Base-by-base conservation (phyloP, 2,329 filamentous ascomycete genomes). In the Ceratocystis papillata region DNA sequence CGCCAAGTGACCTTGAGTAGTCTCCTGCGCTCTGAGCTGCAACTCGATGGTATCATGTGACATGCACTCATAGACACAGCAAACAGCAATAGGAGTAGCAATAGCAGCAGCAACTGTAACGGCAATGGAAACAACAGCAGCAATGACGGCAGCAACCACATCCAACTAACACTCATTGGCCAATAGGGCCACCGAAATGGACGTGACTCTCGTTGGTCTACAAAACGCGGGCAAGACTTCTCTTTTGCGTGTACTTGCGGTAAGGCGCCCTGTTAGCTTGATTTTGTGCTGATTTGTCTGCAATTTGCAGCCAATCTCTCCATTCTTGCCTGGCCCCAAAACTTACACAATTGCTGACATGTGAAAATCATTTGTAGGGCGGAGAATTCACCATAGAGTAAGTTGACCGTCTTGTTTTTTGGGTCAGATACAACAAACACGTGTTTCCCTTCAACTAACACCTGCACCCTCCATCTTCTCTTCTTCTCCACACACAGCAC, bases 311-410 rank as follows among this genome's bases (percentile, higher is more conserved):
- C 10, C 4, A n/a, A 22, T 48, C 28, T 37, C 55, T 20, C 55
- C 10, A 10, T 22, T 37, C 55, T 8, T 33, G 7, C 55, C 12
- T 5, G 25, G 22, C 0, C 48, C 48, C 22, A 28, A 28, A 2
- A 5, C 25, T 28, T 59, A n/a, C 4, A 20, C 15, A 3, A 17
- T 33, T 59, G 10, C 63, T 60, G 41, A 60, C 55, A 59, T 59
- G 55, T 60, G 53, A 33, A 25, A 65, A 55, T 12, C 2, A 41
- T 15, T 5, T 37, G 6, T 53, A 99, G 94, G 94, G 94, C 76
- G 92, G 91, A 77, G 94, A 99, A 78, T 99, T 97, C 79, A 96
- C 93, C 70, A 87, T 96, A 77, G 94, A 99, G 92, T 97, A 91
- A 82, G 90, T 83, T 70, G 62, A 6, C 44, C 17, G 30, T 25